Evolutionary conservation across 2,329 filamentous ascomycete genomes (phyloP), one percentile per base, ranked within the genome.

Genomic region (Coniella lustricola): DNA sequence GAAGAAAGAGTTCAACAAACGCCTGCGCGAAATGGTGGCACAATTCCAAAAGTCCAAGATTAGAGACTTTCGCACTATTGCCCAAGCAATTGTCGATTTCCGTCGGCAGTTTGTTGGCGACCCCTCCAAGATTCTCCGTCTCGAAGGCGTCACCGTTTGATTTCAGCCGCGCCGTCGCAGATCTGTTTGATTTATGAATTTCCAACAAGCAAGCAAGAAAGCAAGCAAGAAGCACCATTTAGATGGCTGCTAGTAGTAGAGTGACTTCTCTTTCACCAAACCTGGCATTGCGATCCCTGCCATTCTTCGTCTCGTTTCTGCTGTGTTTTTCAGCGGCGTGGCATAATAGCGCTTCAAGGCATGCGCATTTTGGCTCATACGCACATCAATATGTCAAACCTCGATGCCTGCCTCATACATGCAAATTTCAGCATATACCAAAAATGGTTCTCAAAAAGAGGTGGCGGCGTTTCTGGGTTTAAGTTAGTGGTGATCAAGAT

Each of bases 31-130:
- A 54, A 68, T 86, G 32, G 75, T 88, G 48, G 73, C 75, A 51
- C 72, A 77, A 37, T 73, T 84, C 57, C 77, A 80, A 56, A 68
- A 70, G 54, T 74, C 73, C 56, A 79, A 81, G 56, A 70, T 82
- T 49, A 77, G 74, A 60, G 82, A 87, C 59, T 86, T 86, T 61
- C 71, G 80, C 53, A 73, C 73, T 43, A 85, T 87, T 62, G 82
- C 82, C 49, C 69, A 74, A 57, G 77, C 79, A 47, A 86, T 88
- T 58, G 73, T 85, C 61, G 75, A 81, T 55, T 85, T 82, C 63
- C 79, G 83, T 58, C 72, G 78, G 54, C 73, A 73, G 47, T 85
- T 87, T 59, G 69, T 82, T 22, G 76, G 74, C 56, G 83, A 87
- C 65, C 70, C 72, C 54, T 79, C 77, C 57, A 82, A 79, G 67